Percentiles rank a stretch among this genome's conserved stretches.
These are phyloP conservation scores for Talaromyces adpressus DNA, from an alignment of 495 filamentous ascomycete species.

Conservation along the genomic window DNA sequence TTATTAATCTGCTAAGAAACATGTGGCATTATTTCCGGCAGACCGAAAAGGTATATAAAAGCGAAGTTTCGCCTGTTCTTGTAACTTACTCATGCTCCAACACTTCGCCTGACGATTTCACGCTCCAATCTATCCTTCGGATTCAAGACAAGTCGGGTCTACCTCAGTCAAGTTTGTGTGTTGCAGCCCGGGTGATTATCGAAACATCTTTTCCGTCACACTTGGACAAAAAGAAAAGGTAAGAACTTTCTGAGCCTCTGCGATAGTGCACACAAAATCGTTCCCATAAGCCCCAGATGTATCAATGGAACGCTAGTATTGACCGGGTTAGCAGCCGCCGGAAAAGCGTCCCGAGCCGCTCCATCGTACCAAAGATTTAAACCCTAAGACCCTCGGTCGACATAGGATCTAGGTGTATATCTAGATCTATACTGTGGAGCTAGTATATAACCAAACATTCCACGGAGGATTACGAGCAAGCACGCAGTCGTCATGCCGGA, in stretches of 20 bases:
- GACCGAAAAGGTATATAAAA: neutral
- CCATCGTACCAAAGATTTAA: neutral
- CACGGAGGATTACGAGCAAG: neutral
- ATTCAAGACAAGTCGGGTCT: neutral
- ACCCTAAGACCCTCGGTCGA: neutral
- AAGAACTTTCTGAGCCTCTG: neutral
- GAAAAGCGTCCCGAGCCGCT: neutral
- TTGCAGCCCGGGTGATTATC: neutral
- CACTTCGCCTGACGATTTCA: neutral
- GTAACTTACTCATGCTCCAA: neutral
- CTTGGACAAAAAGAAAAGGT: neutral
- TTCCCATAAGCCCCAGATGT: neutral
- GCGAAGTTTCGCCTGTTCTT: neutral
- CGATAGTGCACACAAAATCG: neutral
- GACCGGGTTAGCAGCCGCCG: neutral
- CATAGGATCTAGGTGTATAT: neutral
- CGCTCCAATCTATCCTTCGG: neutral
- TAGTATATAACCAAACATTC: neutral
- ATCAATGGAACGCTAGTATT: neutral
- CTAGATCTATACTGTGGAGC: neutral
- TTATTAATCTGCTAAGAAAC: neutral
- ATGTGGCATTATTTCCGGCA: neutral
- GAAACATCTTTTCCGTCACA: neutral
- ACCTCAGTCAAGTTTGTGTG: neutral
- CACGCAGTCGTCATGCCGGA: neutral